Evolutionary conservation across 352 stramenopile species (phyloP), one percentile per base, ranked within the genome.

Genomic region (Thalassiosira pacifica): DNA sequence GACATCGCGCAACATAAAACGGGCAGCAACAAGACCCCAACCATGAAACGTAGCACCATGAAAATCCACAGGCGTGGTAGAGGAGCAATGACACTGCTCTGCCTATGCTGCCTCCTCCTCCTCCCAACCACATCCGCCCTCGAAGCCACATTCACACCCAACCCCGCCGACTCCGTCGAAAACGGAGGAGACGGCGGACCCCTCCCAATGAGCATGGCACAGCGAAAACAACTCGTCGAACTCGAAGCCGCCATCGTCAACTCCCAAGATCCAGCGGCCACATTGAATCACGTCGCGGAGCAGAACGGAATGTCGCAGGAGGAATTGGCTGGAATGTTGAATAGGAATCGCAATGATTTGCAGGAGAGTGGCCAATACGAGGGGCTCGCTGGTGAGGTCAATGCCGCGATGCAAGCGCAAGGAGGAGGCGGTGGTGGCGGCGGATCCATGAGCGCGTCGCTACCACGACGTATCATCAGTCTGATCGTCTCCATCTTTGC

Each of bases 211-310:
- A 87, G 65, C 2, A 53, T 83, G 34, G 61, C 60, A 11, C 87
- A 94, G 72, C 79, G 91, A 1, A 73, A 92, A 63, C 90, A 93
- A 80, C 76, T 95, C 26, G 65, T 93, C 10, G 77, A 93, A 72
- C 72, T 95, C 0, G 87, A 93, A 34, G 55, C 89, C 13, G 80
- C 77, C 9, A 93, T 95, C 53, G 69, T 82, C n/a, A 77, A 86
- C 6, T 88, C 89, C 19, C 81, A 87, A 22, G 85, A 95, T 78
- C 91, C 91, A 19, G 29, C 85, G 27, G 85, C 76, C 5, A 93
- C 89, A 6, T 57, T 95, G 10, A 19, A 71, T 31, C 76, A 92
- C 71, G 85, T 93, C 5, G 91, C 91, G 13, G 60, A 89, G 60
- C 65, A 85, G 60, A 93, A 94, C 83, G 68, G 75, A 42, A 91